phyloP scores from a whole-genome alignment of 1,139 yeast species.

The Scheffersomyces lignicola region DNA sequence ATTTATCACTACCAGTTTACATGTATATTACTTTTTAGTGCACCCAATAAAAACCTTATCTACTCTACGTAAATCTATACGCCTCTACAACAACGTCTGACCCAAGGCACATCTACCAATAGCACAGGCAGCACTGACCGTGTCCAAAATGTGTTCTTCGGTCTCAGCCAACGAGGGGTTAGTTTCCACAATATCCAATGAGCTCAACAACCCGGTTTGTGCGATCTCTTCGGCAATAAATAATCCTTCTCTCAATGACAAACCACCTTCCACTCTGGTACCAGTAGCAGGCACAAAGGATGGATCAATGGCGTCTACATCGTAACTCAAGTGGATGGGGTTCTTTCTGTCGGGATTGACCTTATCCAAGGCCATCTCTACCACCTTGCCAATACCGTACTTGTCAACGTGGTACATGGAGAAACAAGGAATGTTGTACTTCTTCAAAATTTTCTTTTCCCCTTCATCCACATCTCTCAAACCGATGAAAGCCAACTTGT shows the following conservation, averaged over 20 bases:
- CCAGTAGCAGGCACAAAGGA: constrained; percentile 95
- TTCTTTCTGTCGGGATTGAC: constrained; percentile 71
- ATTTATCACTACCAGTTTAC: too few relatives aligned
- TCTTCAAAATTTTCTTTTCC: constrained; percentile 72
- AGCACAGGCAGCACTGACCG: constrained; percentile 88
- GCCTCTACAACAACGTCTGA: constrained; percentile 73
- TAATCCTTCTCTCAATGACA: constrained; percentile 91
- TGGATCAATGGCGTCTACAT: constrained; percentile 97
- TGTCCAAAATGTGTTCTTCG: constrained; percentile 76
- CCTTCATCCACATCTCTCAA: constrained; percentile 89
- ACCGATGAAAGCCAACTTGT: constrained; percentile 88
- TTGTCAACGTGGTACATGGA: constrained; percentile 97
- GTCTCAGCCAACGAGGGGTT: constrained; percentile 86
- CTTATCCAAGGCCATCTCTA: constrained; percentile 84
- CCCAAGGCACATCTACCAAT: constrained; percentile 94
- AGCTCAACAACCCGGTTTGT: constrained; percentile 79
- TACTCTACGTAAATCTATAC: too few relatives aligned
- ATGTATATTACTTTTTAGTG: too few relatives aligned
- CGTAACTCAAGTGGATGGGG: constrained; percentile 90
- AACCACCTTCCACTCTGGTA: constrained; percentile 95
- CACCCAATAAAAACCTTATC: too few relatives aligned
- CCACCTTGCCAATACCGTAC: constrained; percentile 87
- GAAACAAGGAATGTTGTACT: constrained; percentile 77
- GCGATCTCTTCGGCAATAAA: constrained; percentile 91
- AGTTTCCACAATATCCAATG: constrained; percentile 90